Base-by-base conservation (phyloP, 352 stramenopile species). In the Pythium rhizo-oryzae region DNA sequence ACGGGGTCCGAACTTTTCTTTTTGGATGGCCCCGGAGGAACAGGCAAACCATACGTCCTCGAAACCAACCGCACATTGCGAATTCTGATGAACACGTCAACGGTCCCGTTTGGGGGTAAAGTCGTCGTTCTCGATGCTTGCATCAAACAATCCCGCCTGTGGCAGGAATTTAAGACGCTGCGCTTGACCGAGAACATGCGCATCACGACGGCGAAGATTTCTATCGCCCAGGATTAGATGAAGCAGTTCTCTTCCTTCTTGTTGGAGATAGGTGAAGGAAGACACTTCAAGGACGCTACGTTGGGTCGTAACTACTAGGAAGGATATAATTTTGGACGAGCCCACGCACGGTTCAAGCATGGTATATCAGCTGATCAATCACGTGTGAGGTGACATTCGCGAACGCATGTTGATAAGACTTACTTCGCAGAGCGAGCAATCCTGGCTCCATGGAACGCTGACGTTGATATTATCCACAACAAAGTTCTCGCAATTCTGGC, bases 361-460 rank as follows among this genome's bases (percentile, higher is more conserved):
- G 21, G 25, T 21, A 16, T 55, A 23, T 16, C 57, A 64, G 19
- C 18, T 64, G n/a, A 55, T 64, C 18, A 1, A 43, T 0, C 28
- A 46, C 16, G n/a, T 52, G 0, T 62, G 53, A 8, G 56, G 37
- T 28, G 56, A 62, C 13, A 52, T 62, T 16, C 13, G 24, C 7
- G 19, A 52, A 13, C n/a, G 39, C 28, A 52, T 15, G 13, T 1
- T 9, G 41, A 44, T 11, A 9, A 28, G 5, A 4, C 43, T n/a
- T 64, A 64, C 44, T 64, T 64, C 24, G 41, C 43, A 7, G 57
- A 64, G 21, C 56, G 49, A 11, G 59, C 59, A 18, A 65, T 65
- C 44, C 28, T 56, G 1, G 46, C 28, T 35, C 58, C 44, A 30
- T 58, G 44, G 59, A 66, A 66, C 49, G 37, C 49, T 8, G 59